Conservation (phyloP, 208 protist genomes). For the Polymyxa betae region DNA sequence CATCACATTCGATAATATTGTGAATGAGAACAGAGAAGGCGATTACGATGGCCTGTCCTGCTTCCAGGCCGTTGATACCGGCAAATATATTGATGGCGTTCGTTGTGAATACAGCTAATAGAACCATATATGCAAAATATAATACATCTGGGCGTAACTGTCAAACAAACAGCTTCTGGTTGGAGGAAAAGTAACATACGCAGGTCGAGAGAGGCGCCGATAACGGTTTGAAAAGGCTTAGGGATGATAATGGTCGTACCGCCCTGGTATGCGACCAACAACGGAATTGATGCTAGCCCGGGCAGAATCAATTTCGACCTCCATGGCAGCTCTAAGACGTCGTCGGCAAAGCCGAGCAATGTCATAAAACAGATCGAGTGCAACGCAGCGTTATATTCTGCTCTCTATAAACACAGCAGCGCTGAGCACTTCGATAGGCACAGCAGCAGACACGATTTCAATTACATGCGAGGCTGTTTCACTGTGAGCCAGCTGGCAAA, state of each 20-base stretch:
- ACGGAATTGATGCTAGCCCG: conserved; percentile 87
- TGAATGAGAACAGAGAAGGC: conserved; percentile 84
- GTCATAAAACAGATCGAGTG: conserved; percentile 95
- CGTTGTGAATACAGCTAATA: conserved; percentile 96
- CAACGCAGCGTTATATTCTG: conserved; percentile 73
- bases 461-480: neutral
- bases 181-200: too few species aligned
- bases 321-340: conserved; percentile 97
- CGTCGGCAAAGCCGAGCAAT: conserved; percentile 98
- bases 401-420: neutral
- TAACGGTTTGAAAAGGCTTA: neutral
- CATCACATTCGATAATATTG: conserved; percentile 85
- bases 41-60: conserved; percentile 93
- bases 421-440: neutral
- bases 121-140: conserved; percentile 92
- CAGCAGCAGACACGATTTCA: neutral
- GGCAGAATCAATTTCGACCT: conserved; percentile 95
- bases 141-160: conserved; percentile 74
- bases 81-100: conserved; percentile 99
- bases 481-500: conserved; percentile 61
- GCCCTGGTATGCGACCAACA: conserved; percentile 83
- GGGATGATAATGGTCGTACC: conserved; percentile 64
- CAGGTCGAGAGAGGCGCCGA: neutral
- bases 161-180: neutral
- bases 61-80: conserved; percentile 95